These are phyloP conservation scores for Mycena crocata DNA, from an alignment of 768 basidiomycete species.

Conservation along the genomic window DNA sequence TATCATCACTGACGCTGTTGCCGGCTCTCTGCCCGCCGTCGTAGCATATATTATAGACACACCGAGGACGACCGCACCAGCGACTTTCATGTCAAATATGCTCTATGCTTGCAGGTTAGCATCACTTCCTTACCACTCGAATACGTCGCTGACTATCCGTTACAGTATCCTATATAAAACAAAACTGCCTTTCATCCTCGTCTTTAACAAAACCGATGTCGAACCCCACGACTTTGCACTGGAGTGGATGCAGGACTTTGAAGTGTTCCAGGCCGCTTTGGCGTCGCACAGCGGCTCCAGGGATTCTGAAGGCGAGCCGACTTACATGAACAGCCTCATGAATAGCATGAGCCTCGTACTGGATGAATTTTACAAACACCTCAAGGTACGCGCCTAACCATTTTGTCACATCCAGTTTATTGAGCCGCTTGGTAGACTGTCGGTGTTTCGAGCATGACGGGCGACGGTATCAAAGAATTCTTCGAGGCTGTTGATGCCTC, in stretches of 20 bases:
- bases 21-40: constrained; percentile 92
- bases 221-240: constrained; percentile 90
- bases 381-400: constrained; percentile 69
- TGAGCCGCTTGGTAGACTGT: constrained; percentile 70
- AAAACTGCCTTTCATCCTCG: constrained; percentile 94
- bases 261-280: constrained; percentile 91
- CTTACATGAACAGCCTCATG: constrained; percentile 99
- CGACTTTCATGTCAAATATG: constrained; percentile 99
- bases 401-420: background rate
- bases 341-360: constrained; percentile 98
- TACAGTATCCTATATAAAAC: constrained; percentile 96
- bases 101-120: constrained; percentile 95
- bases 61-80: constrained; percentile 91
- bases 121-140: background rate
- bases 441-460: constrained; percentile 95
- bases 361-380: constrained; percentile 97
- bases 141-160: background rate
- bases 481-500: constrained; percentile 92
- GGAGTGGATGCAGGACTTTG: constrained; percentile 99
- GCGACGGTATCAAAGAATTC: constrained; percentile 93
- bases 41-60: constrained; percentile 99
- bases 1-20: constrained; percentile 97
- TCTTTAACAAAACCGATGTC: constrained; percentile 99
- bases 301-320: constrained; percentile 90
- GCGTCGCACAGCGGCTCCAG: constrained; percentile 73